phyloP scores from a whole-genome alignment of 208 protist species.

The Trichomonas vaginalis region DNA sequence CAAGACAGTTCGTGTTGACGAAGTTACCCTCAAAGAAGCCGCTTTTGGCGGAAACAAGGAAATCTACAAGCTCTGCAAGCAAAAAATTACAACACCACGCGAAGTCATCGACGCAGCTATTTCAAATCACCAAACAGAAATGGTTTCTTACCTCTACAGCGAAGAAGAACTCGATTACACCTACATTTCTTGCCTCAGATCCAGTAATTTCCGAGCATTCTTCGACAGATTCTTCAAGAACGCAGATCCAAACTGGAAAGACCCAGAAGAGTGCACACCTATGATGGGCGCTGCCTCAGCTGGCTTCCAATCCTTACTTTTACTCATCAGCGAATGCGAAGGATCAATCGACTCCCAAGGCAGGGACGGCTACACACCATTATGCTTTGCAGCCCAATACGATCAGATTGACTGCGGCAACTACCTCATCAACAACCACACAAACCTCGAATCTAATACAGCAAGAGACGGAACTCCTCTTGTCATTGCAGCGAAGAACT shows the following conservation, averaged over 20 bases:
- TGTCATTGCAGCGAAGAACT: neutral
- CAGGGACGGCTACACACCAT: neutral
- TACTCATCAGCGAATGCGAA: neutral
- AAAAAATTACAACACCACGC: neutral
- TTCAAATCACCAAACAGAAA: neutral
- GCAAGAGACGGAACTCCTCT: neutral
- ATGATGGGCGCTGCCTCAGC: neutral
- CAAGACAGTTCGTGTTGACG: neutral
- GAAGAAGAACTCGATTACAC: neutral
- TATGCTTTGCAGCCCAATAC: neutral
- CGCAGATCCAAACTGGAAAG: neutral
- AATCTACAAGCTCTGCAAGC: neutral
- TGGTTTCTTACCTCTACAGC: neutral
- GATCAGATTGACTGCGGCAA: neutral
- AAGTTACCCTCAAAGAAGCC: neutral
- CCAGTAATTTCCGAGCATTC: neutral
- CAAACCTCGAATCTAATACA: neutral
- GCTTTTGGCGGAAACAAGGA: neutral
- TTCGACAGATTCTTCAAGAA: neutral
- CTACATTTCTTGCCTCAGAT: neutral
- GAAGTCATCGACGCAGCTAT: neutral
- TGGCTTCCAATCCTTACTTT: neutral
- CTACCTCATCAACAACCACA: neutral
- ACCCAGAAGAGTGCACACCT: neutral
- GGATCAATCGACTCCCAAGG: neutral